Evolutionary conservation across 176 grass and related monocot genomes (phyloP).

Genomic region (Ensete glaucum): DNA sequence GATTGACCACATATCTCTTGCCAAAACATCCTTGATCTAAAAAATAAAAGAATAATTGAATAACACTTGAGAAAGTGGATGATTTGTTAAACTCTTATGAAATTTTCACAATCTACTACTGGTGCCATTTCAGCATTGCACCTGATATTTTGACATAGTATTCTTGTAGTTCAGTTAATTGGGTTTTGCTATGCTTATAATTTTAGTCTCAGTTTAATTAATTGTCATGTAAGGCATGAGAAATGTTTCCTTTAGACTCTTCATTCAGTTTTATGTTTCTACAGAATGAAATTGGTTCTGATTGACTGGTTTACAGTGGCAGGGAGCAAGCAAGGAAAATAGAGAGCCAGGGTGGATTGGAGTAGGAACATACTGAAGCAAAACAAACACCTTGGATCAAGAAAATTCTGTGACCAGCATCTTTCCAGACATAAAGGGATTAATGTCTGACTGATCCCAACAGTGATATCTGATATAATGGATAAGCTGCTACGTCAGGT

Average conservation of each 20-base stretch:
- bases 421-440: background rate
- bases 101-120: background rate
- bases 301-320: constrained; percentile 16
- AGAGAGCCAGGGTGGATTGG: background rate
- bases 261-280: background rate
- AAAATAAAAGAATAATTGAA: background rate
- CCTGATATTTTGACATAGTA: background rate
- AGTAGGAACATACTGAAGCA: background rate
- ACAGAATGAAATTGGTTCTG: background rate
- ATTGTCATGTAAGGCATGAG: too few species aligned
- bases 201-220: background rate
- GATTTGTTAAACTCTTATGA: too few species aligned
- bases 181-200: background rate
- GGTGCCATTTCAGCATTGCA: constrained; percentile 1
- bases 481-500: background rate
- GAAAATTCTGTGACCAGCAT: background rate
- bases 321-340: constrained; percentile 36
- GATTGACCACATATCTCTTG: background rate
- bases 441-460: background rate
- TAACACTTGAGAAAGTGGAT: too few species aligned
- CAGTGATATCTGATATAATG: background rate
- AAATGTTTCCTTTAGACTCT: background rate
- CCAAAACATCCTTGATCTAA: background rate
- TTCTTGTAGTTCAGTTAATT: constrained; percentile 9
- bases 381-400: background rate